Evolutionary conservation across 2,329 filamentous ascomycete genomes (phyloP).

Genomic region (Ascochyta koolunga): DNA sequence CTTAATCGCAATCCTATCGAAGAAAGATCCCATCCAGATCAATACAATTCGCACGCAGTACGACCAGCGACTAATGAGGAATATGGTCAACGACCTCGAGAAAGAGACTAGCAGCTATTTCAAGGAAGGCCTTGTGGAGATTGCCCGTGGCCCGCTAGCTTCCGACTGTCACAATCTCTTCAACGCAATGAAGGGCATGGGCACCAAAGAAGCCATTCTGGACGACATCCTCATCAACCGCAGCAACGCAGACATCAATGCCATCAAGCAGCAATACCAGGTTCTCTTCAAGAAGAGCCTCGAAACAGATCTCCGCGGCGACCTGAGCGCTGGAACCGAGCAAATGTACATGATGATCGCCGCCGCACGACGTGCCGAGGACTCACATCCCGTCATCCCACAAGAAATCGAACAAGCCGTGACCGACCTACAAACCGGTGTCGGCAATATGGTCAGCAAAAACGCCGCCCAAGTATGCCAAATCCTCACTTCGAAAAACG

Average conservation of each 20-base stretch:
- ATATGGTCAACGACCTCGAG: conserved; percentile 76
- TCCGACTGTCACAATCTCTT: conserved; percentile 75
- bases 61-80: conserved; percentile 64
- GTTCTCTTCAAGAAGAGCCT: conserved; percentile 69
- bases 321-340: conserved; percentile 86
- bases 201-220: conserved; percentile 84
- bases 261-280: conserved; percentile 82
- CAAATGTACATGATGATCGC: conserved; percentile 84
- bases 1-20: conserved; percentile 72
- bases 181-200: conserved; percentile 75
- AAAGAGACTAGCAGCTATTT: conserved; percentile 78
- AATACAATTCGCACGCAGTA: conserved; percentile 67
- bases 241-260: conserved; percentile 84
- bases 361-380: conserved; percentile 75
- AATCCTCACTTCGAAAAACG: conserved; percentile 76
- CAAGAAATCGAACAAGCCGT: conserved; percentile 78
- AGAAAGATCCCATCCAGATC: conserved; percentile 79
- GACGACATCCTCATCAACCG: conserved; percentile 85
- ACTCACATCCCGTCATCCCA: conserved; percentile 74
- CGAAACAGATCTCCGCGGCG: conserved; percentile 73
- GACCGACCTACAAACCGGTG: conserved; percentile 73
- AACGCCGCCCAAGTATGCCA: conserved; percentile 79
- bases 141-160: conserved; percentile 78
- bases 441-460: conserved; percentile 68
- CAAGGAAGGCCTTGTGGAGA: conserved; percentile 72